phyloP scores from a whole-genome alignment of 1,284 basidiomycete species.

The Leccinum olivaceoglutinosum region DNA sequence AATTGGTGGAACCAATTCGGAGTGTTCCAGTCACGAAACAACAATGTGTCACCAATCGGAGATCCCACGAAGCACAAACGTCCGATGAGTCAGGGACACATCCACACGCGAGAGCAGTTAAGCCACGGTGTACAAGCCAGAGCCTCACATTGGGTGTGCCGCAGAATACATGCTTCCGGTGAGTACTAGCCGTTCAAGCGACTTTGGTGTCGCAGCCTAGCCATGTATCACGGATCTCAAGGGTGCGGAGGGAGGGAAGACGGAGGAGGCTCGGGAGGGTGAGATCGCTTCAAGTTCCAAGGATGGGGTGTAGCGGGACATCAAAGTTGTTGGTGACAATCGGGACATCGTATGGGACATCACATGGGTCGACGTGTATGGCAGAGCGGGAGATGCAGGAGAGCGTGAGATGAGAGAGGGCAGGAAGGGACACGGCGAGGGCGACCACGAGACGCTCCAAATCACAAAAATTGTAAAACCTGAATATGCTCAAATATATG shows the following conservation, averaged over 20 bases:
- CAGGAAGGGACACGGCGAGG: conserved; percentile 56
- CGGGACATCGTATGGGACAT: conserved; percentile 38
- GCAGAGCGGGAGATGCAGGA: conserved; percentile 61
- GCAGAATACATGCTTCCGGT: conserved; percentile 29
- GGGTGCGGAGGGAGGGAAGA: conserved; percentile 53
- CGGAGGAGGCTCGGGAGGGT: conserved; percentile 59
- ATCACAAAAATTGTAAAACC: too few species aligned
- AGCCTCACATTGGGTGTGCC: conserved; percentile 13
- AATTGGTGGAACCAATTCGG: too few species aligned
- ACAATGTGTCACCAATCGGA: conserved; percentile 11
- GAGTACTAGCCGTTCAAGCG: conserved; percentile 20
- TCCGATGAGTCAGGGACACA: conserved; percentile 13
- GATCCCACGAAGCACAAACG: conserved; percentile 19
- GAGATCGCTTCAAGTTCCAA: conserved; percentile 44
- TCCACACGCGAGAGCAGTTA: conserved; percentile 14
- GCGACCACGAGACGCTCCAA: conserved; percentile 58
- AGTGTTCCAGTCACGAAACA: neutral
- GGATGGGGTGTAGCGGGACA: conserved; percentile 50
- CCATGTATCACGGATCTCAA: conserved; percentile 64
- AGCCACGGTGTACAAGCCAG: conserved; percentile 26
- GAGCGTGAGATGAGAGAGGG: conserved; percentile 51
- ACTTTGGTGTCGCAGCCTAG: conserved; percentile 40
- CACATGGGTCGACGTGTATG: conserved; percentile 47
- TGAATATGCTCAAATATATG: too few species aligned
- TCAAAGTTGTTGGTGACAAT: conserved; percentile 57